phyloP scores from a whole-genome alignment of 1,139 yeast genomes.

The Zygoascus meyerae region DNA sequence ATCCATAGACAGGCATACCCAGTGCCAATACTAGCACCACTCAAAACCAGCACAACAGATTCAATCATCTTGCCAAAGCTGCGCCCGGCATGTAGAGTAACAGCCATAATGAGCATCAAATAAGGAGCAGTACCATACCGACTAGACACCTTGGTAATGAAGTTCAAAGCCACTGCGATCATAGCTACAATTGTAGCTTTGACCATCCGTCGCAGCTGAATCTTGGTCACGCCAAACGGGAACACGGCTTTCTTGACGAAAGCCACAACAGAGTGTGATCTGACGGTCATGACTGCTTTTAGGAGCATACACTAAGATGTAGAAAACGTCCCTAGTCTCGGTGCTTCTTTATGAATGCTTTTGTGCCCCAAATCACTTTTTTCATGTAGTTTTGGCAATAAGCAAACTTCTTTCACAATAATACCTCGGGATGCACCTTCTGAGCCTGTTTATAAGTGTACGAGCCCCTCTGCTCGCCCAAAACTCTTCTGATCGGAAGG shows the following conservation, averaged over 20 bases:
- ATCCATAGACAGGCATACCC: constrained; percentile 41
- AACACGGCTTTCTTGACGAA: not conserved
- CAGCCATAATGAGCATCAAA: constrained; percentile 41
- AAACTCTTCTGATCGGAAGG: no score
- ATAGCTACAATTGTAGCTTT: constrained; percentile 14
- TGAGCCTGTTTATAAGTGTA: no score
- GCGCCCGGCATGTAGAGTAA: constrained; percentile 46
- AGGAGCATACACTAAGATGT: no score
- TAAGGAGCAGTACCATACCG: constrained; percentile 21
- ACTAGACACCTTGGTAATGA: constrained; percentile 12
- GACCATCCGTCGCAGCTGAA: constrained; percentile 10
- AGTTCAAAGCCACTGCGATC: constrained; percentile 13
- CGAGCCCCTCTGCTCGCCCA: no score
- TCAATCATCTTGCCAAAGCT: constrained; percentile 45
- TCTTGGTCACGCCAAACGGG: constrained; percentile 15
- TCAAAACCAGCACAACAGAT: constrained; percentile 31
- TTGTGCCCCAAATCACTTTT: no score
- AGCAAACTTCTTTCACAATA: no score
- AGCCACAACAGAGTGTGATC: not conserved
- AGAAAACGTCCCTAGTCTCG: no score
- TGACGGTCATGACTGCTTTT: no score
- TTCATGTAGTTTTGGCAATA: no score
- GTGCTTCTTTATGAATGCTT: no score
- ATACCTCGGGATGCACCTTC: no score
- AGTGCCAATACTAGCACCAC: constrained; percentile 39